Percentiles rank a stretch among this genome's conserved stretches.
Conservation (phyloP, 305 asterid genomes). For the Fraxinus sp. region DNA sequence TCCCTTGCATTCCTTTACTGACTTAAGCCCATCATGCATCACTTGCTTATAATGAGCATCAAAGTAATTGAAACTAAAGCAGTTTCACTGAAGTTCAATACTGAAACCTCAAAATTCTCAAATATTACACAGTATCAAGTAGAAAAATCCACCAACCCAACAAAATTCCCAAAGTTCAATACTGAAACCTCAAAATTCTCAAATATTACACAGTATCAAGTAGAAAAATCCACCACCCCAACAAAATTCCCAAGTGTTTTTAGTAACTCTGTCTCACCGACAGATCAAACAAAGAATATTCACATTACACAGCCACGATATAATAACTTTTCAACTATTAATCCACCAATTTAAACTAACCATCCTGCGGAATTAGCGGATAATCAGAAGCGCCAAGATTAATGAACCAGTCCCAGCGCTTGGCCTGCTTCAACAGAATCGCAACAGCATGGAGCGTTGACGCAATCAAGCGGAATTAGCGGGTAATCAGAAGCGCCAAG, state of each 20-base stretch:
- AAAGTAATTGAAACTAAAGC: background rate
- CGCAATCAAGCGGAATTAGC: constrained; percentile 75
- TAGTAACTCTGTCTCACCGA: background rate
- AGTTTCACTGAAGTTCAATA: background rate
- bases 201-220: background rate
- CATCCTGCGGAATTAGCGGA: constrained; percentile 94
- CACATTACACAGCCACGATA: background rate
- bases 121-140: background rate
- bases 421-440: constrained; percentile 60
- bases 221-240: background rate
- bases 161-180: background rate
- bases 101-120: background rate
- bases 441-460: constrained; percentile 58
- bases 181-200: background rate
- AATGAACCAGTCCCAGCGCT: constrained; percentile 87
- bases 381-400: constrained; percentile 80
- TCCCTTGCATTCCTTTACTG: background rate
- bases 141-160: background rate
- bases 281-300: background rate
- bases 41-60: background rate
- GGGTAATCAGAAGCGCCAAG: constrained; percentile 86
- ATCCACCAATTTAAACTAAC: constrained; percentile 35
- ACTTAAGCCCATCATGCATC: background rate
- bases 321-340: background rate
- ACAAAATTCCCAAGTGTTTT: background rate